Conservation (phyloP, 108 stramenopile genomes). For the Hondaea fermentalgiana region DNA sequence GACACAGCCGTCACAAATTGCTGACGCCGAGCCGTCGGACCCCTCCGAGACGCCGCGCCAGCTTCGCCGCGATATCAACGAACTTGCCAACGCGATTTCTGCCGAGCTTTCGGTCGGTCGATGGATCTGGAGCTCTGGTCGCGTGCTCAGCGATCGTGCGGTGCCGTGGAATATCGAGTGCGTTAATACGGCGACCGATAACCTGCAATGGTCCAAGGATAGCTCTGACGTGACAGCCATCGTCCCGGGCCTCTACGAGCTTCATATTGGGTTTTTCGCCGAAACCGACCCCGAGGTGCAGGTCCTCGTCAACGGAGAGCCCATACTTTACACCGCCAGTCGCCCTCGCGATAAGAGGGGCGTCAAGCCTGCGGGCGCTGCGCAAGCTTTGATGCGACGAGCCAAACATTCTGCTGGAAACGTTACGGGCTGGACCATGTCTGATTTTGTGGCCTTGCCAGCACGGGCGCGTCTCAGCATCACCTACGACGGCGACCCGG, state of each 20-base stretch:
- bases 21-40: background rate
- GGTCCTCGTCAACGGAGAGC: constrained; percentile 4
- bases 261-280: background rate
- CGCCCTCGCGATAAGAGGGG: background rate
- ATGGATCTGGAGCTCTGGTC: constrained; percentile 7
- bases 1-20: background rate
- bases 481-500: background rate
- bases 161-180: constrained; percentile 16
- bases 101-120: background rate
- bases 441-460: background rate
- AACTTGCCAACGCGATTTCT: background rate
- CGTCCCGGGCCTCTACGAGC: background rate
- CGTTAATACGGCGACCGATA: background rate
- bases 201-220: background rate
- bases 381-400: background rate
- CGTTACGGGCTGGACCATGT: background rate
- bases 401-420: background rate
- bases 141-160: background rate
- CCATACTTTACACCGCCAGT: background rate
- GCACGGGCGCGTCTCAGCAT: background rate
- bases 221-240: background rate
- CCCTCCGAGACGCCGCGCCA: background rate
- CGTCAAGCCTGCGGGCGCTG: background rate
- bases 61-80: background rate
- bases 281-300: background rate